Evolutionary conservation across 1,284 basidiomycete genomes (phyloP).

Genomic region (Psilocybe mexicana): DNA sequence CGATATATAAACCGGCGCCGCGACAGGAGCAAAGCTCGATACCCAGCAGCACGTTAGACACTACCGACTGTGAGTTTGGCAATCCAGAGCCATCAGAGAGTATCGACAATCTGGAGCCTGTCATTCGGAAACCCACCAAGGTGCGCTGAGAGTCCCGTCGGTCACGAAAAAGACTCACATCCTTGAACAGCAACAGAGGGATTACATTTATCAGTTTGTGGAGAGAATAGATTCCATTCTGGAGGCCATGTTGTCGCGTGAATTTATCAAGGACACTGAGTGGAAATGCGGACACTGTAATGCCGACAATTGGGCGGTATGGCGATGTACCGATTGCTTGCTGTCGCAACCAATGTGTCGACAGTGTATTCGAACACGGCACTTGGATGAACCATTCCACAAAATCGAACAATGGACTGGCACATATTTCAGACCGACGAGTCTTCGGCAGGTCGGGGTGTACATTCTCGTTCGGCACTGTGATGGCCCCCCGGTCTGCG

Average conservation of each 20-base stretch:
- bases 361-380: not conserved
- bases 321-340: not conserved
- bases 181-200: not conserved
- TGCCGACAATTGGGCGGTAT: not conserved
- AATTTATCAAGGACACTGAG: not conserved
- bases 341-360: not conserved
- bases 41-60: too few species aligned
- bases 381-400: not conserved
- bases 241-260: not conserved
- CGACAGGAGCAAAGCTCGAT: not conserved
- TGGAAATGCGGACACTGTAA: not conserved
- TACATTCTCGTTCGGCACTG: conserved; percentile 2
- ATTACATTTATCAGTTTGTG: not conserved
- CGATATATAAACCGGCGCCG: too few species aligned
- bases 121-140: not conserved
- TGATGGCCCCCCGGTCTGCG: not conserved
- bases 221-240: not conserved
- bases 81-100: too few species aligned
- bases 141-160: not conserved
- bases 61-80: too few species aligned
- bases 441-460: not conserved
- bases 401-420: conserved; percentile 2
- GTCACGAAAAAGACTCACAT: not conserved
- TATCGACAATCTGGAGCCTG: too few species aligned
- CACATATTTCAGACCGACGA: not conserved